These are phyloP conservation scores for Rhodomyrtus psidioides DNA, from an alignment of 441 rosid species.

Conservation along the genomic window DNA sequence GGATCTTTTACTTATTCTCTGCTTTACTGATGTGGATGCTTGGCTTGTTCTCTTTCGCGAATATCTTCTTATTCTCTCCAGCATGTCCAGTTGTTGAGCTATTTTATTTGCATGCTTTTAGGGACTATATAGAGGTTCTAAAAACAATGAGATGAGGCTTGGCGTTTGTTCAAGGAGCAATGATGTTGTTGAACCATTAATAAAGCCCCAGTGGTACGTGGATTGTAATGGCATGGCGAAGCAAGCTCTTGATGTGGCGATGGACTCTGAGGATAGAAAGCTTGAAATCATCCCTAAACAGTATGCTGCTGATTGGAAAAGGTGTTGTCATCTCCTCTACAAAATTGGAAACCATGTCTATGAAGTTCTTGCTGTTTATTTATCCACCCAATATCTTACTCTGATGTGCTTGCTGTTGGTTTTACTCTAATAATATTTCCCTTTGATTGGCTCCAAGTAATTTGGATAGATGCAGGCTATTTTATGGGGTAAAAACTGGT, in stretches of 20 bases:
- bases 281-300: constrained; percentile 86
- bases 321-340: constrained; percentile 18
- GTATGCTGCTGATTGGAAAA: constrained; percentile 73
- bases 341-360: not conserved
- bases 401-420: not conserved
- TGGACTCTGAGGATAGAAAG: constrained; percentile 44
- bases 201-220: constrained; percentile 94
- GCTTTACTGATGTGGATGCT: not conserved
- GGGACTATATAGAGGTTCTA: constrained; percentile 75
- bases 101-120: constrained; percentile 3
- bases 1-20: not conserved
- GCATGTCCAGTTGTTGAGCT: not conserved
- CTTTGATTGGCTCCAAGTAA: not conserved
- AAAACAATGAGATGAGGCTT: constrained; percentile 90
- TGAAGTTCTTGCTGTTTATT: not conserved
- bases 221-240: constrained; percentile 62
- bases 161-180: constrained; percentile 77
- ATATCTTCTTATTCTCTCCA: not conserved
- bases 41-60: not conserved
- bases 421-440: not conserved
- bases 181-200: constrained; percentile 86
- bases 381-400: not conserved
- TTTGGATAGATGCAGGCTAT: not conserved
- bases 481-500: not conserved
- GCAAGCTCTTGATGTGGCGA: constrained; percentile 75